Base-by-base conservation (phyloP, 148 eudicot genomes). In the Mesembryanthemum crystallinum region DNA sequence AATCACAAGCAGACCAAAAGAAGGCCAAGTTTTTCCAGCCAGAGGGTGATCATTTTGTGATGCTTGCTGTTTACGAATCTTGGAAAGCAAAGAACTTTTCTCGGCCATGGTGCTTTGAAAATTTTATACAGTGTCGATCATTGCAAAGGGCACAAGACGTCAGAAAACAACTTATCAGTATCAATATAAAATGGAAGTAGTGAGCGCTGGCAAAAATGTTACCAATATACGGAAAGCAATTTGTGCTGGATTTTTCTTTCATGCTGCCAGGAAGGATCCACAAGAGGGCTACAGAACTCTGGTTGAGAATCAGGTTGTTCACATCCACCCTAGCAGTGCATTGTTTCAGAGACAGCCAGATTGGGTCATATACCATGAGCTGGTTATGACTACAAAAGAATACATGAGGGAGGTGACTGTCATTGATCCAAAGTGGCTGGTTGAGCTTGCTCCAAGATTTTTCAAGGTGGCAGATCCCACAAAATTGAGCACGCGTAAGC, bases 21-120 rank as follows among this genome's bases (percentile, higher is more conserved):
- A 87, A 86, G 77, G 98, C 97, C 59, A 94, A 94, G 77, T 94
- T 94, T 86, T 90, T 90, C 81, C 98, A 94, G 74, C 91, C 97
- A 6, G 98, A 92, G 79, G 98, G 97, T 45, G 98, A 94, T 74
- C 98, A 94, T 82, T 74, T 94, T 67, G 92, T 97, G 0, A 80
- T 94, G 51, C 97, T 94, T 78, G 98, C 97, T 81, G 97, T 94
- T 71, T 94, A 94, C 59, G 98, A 94, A 83, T 92, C 98, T 20
- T 94, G 98, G 97, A 94, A 94, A 82, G 92, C 94, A 5, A 90
- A 92, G 73, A 94, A 88, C 67, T 94, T 90, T 75, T 88, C 97
- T 3, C 91, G 90, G 27, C 92, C 97, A 0, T 94, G 98, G 98
- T 94, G 97, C 73, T 90, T 83, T 80, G 98, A 92, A 83, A 94